Evolutionary conservation across 139 green algal genomes (phyloP).

Genomic region (Pleodorina starrii): DNA sequence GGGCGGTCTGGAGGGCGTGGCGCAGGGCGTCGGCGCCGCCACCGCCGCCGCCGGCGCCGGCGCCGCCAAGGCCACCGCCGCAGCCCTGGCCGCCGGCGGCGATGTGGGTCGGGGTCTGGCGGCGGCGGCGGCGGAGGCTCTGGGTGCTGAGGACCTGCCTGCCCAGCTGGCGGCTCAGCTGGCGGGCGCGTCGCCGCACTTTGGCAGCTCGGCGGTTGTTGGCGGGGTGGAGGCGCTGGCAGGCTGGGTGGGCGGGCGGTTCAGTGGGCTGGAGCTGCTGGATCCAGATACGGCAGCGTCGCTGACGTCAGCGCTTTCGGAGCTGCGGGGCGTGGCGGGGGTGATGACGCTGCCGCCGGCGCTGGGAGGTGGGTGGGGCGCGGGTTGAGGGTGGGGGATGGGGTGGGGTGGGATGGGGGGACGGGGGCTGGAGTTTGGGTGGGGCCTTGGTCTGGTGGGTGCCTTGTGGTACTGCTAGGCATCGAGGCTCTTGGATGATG

Average conservation of each 20-base stretch:
- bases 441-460: too few species aligned
- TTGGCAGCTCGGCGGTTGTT: not conserved
- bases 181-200: slow-evolving; percentile 9
- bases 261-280: slow-evolving; percentile 6
- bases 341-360: slow-evolving; percentile 45
- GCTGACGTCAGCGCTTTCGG: slow-evolving; percentile 22
- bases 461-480: too few species aligned
- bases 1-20: not conserved
- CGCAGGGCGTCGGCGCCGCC: not conserved
- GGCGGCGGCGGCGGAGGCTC: too few species aligned
- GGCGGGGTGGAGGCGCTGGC: slow-evolving; percentile 1
- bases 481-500: too few species aligned
- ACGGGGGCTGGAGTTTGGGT: too few species aligned
- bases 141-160: not conserved
- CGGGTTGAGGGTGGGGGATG: too few species aligned
- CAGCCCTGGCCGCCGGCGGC: too few species aligned
- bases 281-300: not conserved
- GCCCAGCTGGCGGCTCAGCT: not conserved
- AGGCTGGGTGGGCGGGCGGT: not conserved
- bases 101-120: too few species aligned
- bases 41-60: not conserved
- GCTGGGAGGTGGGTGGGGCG: slow-evolving; percentile 2
- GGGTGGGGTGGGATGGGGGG: too few species aligned
- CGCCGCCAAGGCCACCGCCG: not conserved
- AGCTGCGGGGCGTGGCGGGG: slow-evolving; percentile 27